Conservation (phyloP, 371 early-diverging fungal genomes). For the Globomyces sp. region DNA sequence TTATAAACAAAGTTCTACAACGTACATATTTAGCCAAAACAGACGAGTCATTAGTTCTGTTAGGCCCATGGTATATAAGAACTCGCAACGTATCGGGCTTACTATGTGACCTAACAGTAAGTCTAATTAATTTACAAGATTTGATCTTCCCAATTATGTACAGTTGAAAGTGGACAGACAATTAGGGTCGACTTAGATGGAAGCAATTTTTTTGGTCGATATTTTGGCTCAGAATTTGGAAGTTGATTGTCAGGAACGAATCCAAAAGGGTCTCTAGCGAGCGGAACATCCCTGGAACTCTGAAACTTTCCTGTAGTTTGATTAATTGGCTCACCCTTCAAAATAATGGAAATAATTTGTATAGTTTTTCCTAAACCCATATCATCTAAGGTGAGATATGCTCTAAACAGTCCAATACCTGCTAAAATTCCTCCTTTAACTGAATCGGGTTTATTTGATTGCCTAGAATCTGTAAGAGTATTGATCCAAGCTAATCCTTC, state of each 20-base stretch:
- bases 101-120: conserved; percentile 36
- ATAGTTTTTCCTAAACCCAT: conserved; percentile 71
- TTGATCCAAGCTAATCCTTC: conserved; percentile 37
- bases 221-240: conserved; percentile 26
- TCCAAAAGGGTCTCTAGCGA: conserved; percentile 12
- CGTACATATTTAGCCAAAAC: conserved; percentile 30
- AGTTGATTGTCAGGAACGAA: conserved; percentile 31
- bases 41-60: conserved; percentile 35
- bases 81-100: conserved; percentile 37
- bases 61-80: conserved; percentile 59
- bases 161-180: conserved; percentile 63
- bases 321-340: conserved; percentile 24
- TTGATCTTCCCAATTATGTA: conserved; percentile 71
- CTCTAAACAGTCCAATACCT: neutral
- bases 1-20: neutral
- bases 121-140: conserved; percentile 21
- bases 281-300: neutral
- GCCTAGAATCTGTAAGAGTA: conserved; percentile 47
- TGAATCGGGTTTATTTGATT: conserved; percentile 36
- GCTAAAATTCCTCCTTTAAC: conserved; percentile 46
- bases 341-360: conserved; percentile 55
- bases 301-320: conserved; percentile 15
- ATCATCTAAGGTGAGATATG: conserved; percentile 28
- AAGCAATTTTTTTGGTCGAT: conserved; percentile 22
- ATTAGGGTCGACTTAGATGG: conserved; percentile 54